These are phyloP conservation scores for Chaetomium tenue DNA, from an alignment of 495 filamentous ascomycete species.

Conservation along the genomic window DNA sequence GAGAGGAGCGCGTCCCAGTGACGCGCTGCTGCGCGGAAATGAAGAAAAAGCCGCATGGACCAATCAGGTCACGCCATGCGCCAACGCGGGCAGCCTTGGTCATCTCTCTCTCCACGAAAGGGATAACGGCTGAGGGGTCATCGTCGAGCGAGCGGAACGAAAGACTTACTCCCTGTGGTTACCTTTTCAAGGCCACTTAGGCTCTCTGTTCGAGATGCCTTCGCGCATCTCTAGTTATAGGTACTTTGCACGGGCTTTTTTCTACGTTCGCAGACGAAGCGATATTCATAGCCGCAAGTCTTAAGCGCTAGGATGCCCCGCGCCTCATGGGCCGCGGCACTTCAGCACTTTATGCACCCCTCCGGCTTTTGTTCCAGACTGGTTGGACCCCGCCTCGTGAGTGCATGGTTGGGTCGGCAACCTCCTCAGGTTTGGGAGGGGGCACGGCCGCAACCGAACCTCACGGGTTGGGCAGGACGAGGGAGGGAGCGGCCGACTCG, in stretches of 20 bases:
- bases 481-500: background rate
- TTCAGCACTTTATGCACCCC: constrained; percentile 21
- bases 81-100: background rate
- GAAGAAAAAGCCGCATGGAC: background rate
- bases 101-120: no score
- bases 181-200: no score
- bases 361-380: constrained; percentile 10
- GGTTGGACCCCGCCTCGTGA: background rate
- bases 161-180: background rate
- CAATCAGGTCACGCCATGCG: background rate
- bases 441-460: background rate
- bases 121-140: no score
- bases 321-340: constrained; percentile 26
- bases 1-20: background rate
- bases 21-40: background rate
- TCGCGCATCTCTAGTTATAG: background rate
- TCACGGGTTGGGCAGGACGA: background rate
- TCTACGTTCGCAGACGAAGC: background rate
- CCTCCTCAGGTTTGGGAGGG: no score
- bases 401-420: constrained; percentile 5
- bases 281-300: background rate
- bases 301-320: constrained; percentile 14
- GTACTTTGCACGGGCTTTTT: background rate
- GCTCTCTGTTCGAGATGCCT: background rate
- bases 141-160: no score